These are phyloP conservation scores for Calonectria hawksworthii DNA, from an alignment of 2,329 filamentous ascomycete species.

Conservation along the genomic window DNA sequence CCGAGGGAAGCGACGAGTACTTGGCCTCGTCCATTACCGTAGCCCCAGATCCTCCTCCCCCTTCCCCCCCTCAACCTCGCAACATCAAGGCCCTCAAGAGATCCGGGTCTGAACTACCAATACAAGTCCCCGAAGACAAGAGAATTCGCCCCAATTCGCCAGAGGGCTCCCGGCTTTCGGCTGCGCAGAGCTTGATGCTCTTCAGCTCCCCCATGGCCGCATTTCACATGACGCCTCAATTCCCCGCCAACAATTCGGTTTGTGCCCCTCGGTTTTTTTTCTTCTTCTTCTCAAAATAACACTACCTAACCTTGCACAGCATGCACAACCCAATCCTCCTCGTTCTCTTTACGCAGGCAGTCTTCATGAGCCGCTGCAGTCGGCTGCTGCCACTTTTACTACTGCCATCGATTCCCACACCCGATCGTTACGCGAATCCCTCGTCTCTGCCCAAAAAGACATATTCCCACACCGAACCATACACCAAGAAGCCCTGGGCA, in stretches of 20 bases:
- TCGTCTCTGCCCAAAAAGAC: conserved; percentile 42
- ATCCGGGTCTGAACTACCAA: conserved; percentile 35
- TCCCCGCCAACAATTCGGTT: conserved; percentile 33
- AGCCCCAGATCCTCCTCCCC: conserved; percentile 41
- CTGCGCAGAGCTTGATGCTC: conserved; percentile 47
- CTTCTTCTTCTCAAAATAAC: too few relatives aligned
- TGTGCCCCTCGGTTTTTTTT: conserved; percentile 7
- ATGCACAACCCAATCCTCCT: conserved; percentile 31
- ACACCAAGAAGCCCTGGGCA: conserved; percentile 43
- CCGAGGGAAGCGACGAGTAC: conserved; percentile 43
- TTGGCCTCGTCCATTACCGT: conserved; percentile 46
- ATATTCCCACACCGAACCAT: conserved; percentile 46
- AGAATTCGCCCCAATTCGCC: conserved; percentile 43
- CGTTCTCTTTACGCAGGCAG: conserved; percentile 39
- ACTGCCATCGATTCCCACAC: conserved; percentile 42
- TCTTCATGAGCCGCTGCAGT: conserved; percentile 41
- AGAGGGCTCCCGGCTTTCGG: conserved; percentile 45
- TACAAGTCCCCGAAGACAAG: conserved; percentile 36
- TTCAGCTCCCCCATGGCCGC: conserved; percentile 47
- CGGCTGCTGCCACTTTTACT: conserved; percentile 37
- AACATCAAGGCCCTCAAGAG: conserved; percentile 41
- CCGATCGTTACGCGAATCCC: conserved; percentile 40
- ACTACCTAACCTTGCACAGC: not conserved
- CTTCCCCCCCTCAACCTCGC: conserved; percentile 42
- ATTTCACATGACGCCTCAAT: conserved; percentile 46